Conservation (phyloP, 495 filamentous ascomycete genomes). For the Podospora australis region DNA sequence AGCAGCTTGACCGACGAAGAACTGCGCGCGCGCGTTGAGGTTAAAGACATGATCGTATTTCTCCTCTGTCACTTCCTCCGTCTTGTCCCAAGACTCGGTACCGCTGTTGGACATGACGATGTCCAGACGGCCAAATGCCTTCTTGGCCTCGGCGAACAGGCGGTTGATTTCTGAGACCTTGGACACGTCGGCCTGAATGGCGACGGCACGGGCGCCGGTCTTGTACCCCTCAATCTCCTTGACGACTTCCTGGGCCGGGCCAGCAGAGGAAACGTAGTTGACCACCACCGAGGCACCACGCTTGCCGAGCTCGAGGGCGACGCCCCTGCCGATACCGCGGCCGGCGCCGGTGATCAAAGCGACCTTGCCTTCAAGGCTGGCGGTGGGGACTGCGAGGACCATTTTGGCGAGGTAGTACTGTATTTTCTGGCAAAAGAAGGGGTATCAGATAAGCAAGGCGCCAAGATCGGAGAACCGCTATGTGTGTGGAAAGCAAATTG, state of each 20-base stretch:
- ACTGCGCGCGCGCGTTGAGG: constrained; percentile 71
- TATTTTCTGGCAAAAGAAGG: neutral
- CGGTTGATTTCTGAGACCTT: constrained; percentile 55
- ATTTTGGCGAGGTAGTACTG: constrained; percentile 11
- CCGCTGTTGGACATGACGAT: constrained; percentile 70
- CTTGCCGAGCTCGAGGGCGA: constrained; percentile 68
- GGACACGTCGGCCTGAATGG: constrained; percentile 72
- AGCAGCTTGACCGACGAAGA: constrained; percentile 76
- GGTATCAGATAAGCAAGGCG: too few species aligned
- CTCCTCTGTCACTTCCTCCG: constrained; percentile 65
- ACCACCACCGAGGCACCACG: constrained; percentile 67
- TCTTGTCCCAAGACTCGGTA: constrained; percentile 55
- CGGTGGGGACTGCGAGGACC: constrained; percentile 29
- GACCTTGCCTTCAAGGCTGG: constrained; percentile 56
- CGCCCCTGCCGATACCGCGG: constrained; percentile 68
- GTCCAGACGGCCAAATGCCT: constrained; percentile 62
- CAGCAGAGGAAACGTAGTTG: constrained; percentile 65
- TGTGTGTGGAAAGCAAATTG: too few species aligned
- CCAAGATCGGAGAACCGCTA: too few species aligned
- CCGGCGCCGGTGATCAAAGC: constrained; percentile 67
- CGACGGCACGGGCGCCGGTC: constrained; percentile 52
- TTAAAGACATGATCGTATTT: constrained; percentile 72
- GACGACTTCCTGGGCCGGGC: constrained; percentile 58
- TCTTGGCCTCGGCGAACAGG: constrained; percentile 57
- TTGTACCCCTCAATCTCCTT: constrained; percentile 33